Conservation (phyloP, 2,329 filamentous ascomycete genomes). For the Pestalotiopsis sp. region DNA sequence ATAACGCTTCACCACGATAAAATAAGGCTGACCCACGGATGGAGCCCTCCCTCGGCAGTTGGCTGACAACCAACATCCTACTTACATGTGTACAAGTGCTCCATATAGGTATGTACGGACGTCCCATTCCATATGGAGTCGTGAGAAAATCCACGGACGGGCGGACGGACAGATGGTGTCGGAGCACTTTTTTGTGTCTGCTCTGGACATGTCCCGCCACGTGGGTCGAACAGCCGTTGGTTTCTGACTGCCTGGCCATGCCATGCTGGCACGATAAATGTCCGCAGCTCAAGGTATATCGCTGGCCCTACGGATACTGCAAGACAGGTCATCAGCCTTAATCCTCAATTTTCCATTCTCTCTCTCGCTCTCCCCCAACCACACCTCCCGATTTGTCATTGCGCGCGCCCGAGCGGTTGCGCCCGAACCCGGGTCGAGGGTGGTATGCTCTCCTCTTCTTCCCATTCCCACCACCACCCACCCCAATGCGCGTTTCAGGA, state of each 20-base stretch:
- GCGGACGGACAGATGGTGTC: too few species aligned
- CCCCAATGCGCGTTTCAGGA: conserved; percentile 5
- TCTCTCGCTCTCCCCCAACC: background rate
- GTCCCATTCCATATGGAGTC: background rate
- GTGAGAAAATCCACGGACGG: background rate
- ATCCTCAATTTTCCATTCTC: background rate
- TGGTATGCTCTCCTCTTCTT: background rate
- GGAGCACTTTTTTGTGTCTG: too few species aligned
- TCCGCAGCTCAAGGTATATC: too few species aligned
- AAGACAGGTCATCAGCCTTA: background rate
- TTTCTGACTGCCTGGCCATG: background rate
- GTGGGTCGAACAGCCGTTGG: background rate
- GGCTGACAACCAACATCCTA: too few species aligned
- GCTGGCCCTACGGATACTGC: too few species aligned
- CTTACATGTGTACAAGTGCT: too few species aligned
- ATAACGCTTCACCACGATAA: too few species aligned
- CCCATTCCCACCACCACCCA: too few species aligned
- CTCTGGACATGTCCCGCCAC: background rate
- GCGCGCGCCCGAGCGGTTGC: background rate
- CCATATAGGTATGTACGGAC: too few species aligned
- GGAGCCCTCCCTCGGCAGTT: too few species aligned
- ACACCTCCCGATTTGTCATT: conserved; percentile 7
- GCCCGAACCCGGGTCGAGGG: background rate
- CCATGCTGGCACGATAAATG: too few species aligned
- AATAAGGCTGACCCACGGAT: too few species aligned